Base-by-base conservation (phyloP, 2,329 filamentous ascomycete species). In the Huntiella abstrusa region DNA sequence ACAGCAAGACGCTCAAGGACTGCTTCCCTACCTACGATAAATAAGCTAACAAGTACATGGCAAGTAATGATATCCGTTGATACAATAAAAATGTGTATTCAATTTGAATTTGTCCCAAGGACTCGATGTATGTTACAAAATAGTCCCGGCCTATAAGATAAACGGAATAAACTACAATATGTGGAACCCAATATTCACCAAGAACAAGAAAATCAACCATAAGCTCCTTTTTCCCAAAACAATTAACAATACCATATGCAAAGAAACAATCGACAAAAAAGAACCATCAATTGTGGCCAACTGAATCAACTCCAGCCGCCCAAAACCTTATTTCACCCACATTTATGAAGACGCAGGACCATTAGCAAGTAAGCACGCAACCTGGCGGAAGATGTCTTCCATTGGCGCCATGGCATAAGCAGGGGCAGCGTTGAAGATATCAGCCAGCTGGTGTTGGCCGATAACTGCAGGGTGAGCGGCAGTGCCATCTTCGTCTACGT, bases 311-410 rank as follows among this genome's bases (percentile, higher is more conserved):
- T 22, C 16, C 11, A 15, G 17, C 38, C 22, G 15, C 15, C 22
- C 38, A 8, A 19, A 22, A 40, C 15, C 38, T 8, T 19, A 40
- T 16, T 16, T 19, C 8, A 4, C 15, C 10, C 41, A 33, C 15
- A 16, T 38, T 22, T 41, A 43, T 10, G 43, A 40, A 6, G 36
- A 32, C 4, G 15, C 16, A 13, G 49, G 49, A 22, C 51, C 51
- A 16, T 46, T 52, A 8, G 51, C 51, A 6, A 52, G 35, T 52
- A 83, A 57, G 4, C 66, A 72, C 10, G 80, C 71, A 35, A 88
- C 77, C 59, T 77, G 74, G 59, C 80, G 76, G 57, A 87, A 86
- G 63, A 84, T 71, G 51, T 85, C 81, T 59, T 80, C 75, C 16
- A 87, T 72, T 8, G 80, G 74, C 16, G 79, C 77, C 55, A 80